These are phyloP conservation scores for Coniochaeta sp. DNA, from an alignment of 2,329 filamentous ascomycete species.

Conservation along the genomic window DNA sequence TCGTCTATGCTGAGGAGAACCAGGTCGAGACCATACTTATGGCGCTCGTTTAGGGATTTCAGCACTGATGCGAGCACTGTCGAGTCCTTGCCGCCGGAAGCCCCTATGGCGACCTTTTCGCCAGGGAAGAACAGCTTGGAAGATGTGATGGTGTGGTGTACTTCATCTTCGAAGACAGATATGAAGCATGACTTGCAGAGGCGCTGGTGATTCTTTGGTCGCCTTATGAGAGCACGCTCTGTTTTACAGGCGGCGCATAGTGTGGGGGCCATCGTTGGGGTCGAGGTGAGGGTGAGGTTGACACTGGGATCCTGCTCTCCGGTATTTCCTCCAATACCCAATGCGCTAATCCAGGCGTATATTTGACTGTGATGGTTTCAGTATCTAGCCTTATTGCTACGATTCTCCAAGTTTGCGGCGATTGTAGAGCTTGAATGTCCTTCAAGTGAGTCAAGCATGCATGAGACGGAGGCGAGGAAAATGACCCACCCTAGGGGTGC, in stretches of 20 bases:
- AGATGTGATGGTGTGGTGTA: constrained; percentile 83
- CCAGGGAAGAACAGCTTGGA: constrained; percentile 75
- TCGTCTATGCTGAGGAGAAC: constrained; percentile 90
- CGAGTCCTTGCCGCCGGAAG: constrained; percentile 94
- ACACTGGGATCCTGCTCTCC: not conserved
- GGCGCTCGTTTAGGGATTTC: constrained; percentile 86
- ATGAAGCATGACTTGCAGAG: constrained; percentile 89
- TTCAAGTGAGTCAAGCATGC: not conserved
- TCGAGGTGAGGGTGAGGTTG: not conserved
- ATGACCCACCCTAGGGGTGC: not conserved
- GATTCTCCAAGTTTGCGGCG: not conserved
- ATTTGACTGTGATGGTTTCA: not conserved
- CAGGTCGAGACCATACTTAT: constrained; percentile 79
- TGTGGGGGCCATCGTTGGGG: constrained; percentile 62
- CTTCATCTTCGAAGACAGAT: constrained; percentile 79
- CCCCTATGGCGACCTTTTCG: constrained; percentile 87
- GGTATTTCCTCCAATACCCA: not conserved
- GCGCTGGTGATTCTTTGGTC: constrained; percentile 91
- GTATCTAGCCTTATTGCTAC: not conserved
- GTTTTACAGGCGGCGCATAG: constrained; percentile 69
- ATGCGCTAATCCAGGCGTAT: not conserved
- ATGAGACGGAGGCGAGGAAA: not conserved
- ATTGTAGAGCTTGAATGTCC: not conserved
- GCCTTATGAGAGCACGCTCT: constrained; percentile 77
- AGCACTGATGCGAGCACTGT: constrained; percentile 92